Evolutionary conservation across 495 filamentous ascomycete species (phyloP), one percentile per base, ranked within the genome.

Genomic region (Xylaria castorea): DNA sequence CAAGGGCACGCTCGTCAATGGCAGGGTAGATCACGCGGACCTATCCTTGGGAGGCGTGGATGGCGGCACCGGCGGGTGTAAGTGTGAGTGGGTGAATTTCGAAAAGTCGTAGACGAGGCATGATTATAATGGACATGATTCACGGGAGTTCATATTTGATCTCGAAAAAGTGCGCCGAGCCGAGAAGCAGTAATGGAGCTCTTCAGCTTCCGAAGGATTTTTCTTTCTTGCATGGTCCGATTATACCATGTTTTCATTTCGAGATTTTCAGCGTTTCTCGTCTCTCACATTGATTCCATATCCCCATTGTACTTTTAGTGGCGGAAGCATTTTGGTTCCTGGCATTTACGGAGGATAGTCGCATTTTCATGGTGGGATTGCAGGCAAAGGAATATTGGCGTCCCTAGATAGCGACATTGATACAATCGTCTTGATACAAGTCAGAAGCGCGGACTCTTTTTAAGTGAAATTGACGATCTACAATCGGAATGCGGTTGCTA

Each of bases 1-100:
- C 62, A 89, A 87, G 14, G 94, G 90, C 1, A 83, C 76, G 0
- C 68, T 91, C 65, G 79, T 96, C 14, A 78, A 78, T 34, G 58
- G 66, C 51, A 63, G 64, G 40, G 57, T 42, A 14, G 22, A 60
- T 14, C 91, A 92, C 74, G 86, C 88, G 7, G 74, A 86, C 74
- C 71, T 76, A 5, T 75, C 78, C 44, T 83, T 85, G 74, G 87
- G 89, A 0, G 89, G 90, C 4, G 85, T 90, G 73, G 91, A 94
- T 84, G 91, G 91, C 1, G 92, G 92, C 11, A 87, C 82, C 3
- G 92, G 93, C 9, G 93, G 92, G 0, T 97, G 94, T 82, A 80
- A 74, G 70, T 97, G 93, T 76, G 81, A 87, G 77, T 97, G 92
- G 89, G 83, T 84, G 74, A 96, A 96, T 78, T 97, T 85, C 72